Percentiles rank a stretch among this genome's conserved stretches.
phyloP scores from a whole-genome alignment of 2,329 filamentous ascomycete species.

The Monilinia laxa region DNA sequence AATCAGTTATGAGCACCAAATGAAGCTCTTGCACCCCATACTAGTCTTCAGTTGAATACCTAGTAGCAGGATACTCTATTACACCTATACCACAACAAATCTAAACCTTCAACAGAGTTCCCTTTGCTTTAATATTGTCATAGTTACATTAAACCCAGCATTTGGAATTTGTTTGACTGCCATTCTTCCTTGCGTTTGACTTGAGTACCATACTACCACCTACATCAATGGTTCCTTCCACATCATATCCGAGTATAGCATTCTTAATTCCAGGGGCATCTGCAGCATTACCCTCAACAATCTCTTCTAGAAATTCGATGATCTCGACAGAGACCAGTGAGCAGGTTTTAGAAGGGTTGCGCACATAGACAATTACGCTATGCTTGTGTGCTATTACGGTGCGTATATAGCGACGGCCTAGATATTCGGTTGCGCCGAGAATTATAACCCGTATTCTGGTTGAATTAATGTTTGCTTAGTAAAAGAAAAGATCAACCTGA shows the following conservation, averaged over 20 bases:
- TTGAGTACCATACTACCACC: constrained; percentile 44
- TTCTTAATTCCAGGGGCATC: constrained; percentile 41
- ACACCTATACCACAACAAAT: constrained; percentile 40
- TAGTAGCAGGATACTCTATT: background rate
- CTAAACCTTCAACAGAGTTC: constrained; percentile 43
- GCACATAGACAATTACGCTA: constrained; percentile 44
- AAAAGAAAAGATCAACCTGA: too few relatives aligned
- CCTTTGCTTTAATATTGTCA: constrained; percentile 41
- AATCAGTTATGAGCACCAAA: background rate
- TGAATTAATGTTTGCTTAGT: background rate
- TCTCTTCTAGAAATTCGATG: constrained; percentile 36
- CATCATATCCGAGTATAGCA: constrained; percentile 42
- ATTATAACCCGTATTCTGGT: constrained; percentile 44
- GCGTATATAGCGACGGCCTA: constrained; percentile 42
- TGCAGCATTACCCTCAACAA: constrained; percentile 44
- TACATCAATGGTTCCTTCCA: constrained; percentile 45
- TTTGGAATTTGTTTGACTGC: constrained; percentile 42
- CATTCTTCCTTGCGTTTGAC: constrained; percentile 43
- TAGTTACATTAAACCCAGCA: constrained; percentile 41
- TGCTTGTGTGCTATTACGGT: constrained; percentile 42
- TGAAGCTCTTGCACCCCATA: background rate
- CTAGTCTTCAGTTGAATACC: background rate
- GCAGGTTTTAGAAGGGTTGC: constrained; percentile 43
- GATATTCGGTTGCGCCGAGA: constrained; percentile 44
- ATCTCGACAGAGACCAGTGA: constrained; percentile 41